Percentiles rank a stretch among this genome's conserved stretches.
These are phyloP conservation scores for Allomyces macrogynus DNA, from an alignment of 192 early-diverging fungal genomes.

Conservation along the genomic window DNA sequence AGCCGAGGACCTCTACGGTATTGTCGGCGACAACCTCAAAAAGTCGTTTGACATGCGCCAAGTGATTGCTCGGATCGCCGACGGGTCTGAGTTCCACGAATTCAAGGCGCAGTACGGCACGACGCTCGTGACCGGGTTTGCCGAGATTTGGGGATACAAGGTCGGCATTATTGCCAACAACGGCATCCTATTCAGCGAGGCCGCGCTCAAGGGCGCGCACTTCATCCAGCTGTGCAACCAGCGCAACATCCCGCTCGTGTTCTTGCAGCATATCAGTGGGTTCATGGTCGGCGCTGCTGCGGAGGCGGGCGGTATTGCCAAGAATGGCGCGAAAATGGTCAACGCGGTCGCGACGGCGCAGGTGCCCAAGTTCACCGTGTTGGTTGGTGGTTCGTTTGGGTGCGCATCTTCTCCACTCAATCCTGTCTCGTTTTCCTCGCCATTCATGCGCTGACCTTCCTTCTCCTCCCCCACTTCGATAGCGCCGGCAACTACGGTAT, in stretches of 20 bases:
- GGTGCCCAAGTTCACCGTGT: constrained; percentile 85
- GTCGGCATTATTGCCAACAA: constrained; percentile 93
- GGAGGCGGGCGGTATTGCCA: constrained; percentile 90
- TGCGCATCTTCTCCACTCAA: background rate
- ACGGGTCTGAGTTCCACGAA: constrained; percentile 73
- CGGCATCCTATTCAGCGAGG: constrained; percentile 84
- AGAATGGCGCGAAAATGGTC: constrained; percentile 92
- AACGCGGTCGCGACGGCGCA: constrained; percentile 80
- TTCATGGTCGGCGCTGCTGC: constrained; percentile 92
- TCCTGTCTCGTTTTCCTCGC: no score
- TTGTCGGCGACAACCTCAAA: constrained; percentile 78
- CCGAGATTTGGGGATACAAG: constrained; percentile 69
- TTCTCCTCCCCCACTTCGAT: background rate
- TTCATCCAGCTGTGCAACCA: constrained; percentile 84
- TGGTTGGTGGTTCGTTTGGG: constrained; percentile 52
- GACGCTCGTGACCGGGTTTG: constrained; percentile 76
- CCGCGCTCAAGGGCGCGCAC: constrained; percentile 85
- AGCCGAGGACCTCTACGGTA: constrained; percentile 68
- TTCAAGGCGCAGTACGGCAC: constrained; percentile 88
- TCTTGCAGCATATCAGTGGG: constrained; percentile 91
- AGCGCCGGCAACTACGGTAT: constrained; percentile 86
- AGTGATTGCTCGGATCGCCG: constrained; percentile 86
- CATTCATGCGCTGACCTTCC: no score
- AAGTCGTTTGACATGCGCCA: constrained; percentile 75
- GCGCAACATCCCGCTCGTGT: constrained; percentile 69